Evolutionary conservation across 2,329 filamentous ascomycete genomes (phyloP), one percentile per base, ranked within the genome.

Genomic region (Cercospora citrullina): DNA sequence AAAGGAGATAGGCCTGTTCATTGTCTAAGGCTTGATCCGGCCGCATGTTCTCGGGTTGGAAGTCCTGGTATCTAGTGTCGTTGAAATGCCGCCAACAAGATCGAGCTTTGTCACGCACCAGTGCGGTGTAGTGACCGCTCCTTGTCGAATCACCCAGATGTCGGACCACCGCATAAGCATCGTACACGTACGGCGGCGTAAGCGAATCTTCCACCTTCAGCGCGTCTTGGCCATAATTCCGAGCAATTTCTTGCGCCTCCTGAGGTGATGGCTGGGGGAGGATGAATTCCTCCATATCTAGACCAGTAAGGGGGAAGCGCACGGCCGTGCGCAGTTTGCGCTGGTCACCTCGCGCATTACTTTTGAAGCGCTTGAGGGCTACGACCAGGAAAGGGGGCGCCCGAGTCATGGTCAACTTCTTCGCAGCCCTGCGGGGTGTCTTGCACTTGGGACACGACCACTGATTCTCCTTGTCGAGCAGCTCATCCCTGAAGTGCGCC

Each of bases 121-220:
- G 88, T 3, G 89, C 86, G 63, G 90, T 89, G 78, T 97, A 97
- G 79, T 97, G 94, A 0, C 94, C 94, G 61, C 87, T 87, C 42
- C 87, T 86, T 63, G 91, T 83, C 1, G 85, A 88, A 1, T 81
- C 81, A 23, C 94, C 94, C 4, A 87, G 80, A 78, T 97, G 94
- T 69, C 91, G 85, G 64, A 96, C 87, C 6, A 97, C 90, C 2
- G 90, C 94, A 77, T 96, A 97, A 63, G 91, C 90, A 76, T 96
- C 90, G 79, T 97, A 99, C 5, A 84, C 81, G 75, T 91, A 93
- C 0, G 91, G 90, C 0, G 81, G 80, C 14, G 79, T 81, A 79
- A 83, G 83, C 1, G 77, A 77, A 18, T 64, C 61, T 23, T 69
- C 71, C 12, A 65, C 67, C 59, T 81, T 81, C 28, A 81, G 69